Percentiles rank a stretch among this genome's conserved stretches.
Conservation (phyloP, 176 grass and related monocot species). For the Ampelocalamus luodianensis region DNA sequence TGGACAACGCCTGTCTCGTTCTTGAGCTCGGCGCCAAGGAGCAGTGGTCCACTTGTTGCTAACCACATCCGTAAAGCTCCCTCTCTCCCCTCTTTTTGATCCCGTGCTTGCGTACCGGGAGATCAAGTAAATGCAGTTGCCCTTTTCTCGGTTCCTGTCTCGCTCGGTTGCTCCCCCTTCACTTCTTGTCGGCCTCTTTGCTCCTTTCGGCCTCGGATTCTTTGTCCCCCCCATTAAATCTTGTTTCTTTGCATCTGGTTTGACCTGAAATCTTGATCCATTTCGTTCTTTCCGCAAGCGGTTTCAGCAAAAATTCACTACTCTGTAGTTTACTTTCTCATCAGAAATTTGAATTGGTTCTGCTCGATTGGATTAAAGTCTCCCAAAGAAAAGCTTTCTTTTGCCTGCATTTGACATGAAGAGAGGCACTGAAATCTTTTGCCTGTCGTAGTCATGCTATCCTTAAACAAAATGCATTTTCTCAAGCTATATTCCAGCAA, state of each 20-base stretch:
- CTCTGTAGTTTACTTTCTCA: not conserved
- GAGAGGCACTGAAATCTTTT: not conserved
- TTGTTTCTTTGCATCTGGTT: conserved; percentile 41
- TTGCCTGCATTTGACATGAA: conserved; percentile 27
- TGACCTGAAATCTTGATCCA: conserved; percentile 41
- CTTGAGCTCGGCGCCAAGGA: conserved; percentile 58
- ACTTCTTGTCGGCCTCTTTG: conserved; percentile 46
- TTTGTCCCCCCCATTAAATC: conserved; percentile 17
- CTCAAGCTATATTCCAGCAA: conserved; percentile 61
- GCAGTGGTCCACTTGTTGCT: conserved; percentile 48
- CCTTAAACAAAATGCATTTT: conserved; percentile 61
- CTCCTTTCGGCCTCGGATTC: conserved; percentile 52
- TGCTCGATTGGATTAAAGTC: conserved; percentile 3
- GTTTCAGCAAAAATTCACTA: not conserved
- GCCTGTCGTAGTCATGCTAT: conserved; percentile 32
- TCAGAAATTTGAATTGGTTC: not conserved
- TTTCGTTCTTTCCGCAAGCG: not conserved
- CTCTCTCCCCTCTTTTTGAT: conserved; percentile 12
- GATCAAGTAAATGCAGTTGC: conserved; percentile 49
- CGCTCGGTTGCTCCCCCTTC: conserved; percentile 44
- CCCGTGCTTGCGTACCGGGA: conserved; percentile 46
- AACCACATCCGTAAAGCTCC: conserved; percentile 54
- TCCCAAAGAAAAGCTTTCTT: not conserved
- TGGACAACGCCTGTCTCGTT: conserved; percentile 41
- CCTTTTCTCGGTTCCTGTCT: conserved; percentile 35